Percentiles rank a stretch among this genome's conserved stretches.
These are phyloP conservation scores for Teratosphaeria zuluensis DNA, from an alignment of 2,329 filamentous ascomycete genomes.

Conservation along the genomic window DNA sequence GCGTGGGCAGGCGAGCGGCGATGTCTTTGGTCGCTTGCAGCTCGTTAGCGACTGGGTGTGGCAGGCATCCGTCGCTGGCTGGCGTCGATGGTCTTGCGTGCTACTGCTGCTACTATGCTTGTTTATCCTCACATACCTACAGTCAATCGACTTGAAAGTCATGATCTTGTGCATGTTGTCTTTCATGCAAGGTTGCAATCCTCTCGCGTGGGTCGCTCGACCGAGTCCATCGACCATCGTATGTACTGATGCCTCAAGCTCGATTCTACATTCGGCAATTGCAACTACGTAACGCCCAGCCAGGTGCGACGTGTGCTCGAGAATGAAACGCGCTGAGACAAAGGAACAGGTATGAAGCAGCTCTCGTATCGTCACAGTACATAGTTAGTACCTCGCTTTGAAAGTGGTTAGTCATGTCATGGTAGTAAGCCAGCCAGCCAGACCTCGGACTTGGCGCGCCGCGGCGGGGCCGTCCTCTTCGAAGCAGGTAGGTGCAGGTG, in stretches of 20 bases:
- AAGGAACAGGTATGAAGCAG: background rate
- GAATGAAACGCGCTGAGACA: background rate
- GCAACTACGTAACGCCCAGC: background rate
- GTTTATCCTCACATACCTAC: conserved; percentile 1
- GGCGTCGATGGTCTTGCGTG: background rate
- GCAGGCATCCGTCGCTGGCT: background rate
- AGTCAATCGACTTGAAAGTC: background rate
- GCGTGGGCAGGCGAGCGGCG: background rate
- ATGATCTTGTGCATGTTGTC: background rate
- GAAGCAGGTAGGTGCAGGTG: background rate
- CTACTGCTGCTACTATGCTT: background rate
- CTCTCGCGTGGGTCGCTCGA: no score
- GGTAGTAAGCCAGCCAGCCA: background rate
- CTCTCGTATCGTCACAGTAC: background rate
- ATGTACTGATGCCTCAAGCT: no score
- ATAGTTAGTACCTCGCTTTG: no score
- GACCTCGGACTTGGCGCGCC: background rate
- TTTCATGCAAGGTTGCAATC: background rate
- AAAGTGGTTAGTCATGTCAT: background rate
- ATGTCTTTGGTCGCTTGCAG: background rate
- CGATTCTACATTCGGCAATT: background rate
- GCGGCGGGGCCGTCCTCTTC: background rate
- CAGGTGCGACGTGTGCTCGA: background rate
- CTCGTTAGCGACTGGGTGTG: background rate
- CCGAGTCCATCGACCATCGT: no score